These are phyloP conservation scores for Starmera quercuum DNA, from an alignment of 805 yeast genomes.

Conservation along the genomic window DNA sequence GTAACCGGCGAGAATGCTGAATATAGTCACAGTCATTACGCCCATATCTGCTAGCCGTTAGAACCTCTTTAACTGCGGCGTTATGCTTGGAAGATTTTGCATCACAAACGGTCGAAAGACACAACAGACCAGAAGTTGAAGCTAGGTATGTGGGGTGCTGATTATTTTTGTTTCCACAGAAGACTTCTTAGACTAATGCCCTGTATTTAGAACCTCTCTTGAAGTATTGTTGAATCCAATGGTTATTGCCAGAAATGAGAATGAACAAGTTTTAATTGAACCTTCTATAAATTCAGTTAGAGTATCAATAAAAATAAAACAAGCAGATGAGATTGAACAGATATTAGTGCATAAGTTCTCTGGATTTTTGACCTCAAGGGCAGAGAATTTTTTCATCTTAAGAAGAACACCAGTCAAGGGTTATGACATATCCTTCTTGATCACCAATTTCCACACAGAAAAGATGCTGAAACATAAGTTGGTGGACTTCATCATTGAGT, in stretches of 20 bases:
- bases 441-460: constrained; percentile 93
- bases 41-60: constrained; percentile 90
- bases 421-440: constrained; percentile 86
- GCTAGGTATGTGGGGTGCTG: constrained; percentile 36
- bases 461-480: constrained; percentile 91
- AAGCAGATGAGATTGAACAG: constrained; percentile 94
- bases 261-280: constrained; percentile 87
- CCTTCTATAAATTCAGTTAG: constrained; percentile 90
- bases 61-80: constrained; percentile 89
- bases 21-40: constrained; percentile 89
- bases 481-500: constrained; percentile 94
- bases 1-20: too few relatives aligned
- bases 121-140: constrained; percentile 94
- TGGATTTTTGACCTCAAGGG: constrained; percentile 88
- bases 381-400: constrained; percentile 86
- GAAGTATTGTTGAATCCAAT: constrained; percentile 85
- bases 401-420: constrained; percentile 89
- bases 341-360: constrained; percentile 93
- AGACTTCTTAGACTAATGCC: not conserved
- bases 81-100: constrained; percentile 88
- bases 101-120: constrained; percentile 93
- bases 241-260: constrained; percentile 86
- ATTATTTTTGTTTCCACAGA: too few relatives aligned
- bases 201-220: constrained; percentile 49
- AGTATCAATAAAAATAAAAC: constrained; percentile 87